Evolutionary conservation across 257 asterid genomes (phyloP).

Genomic region (Pogostemon cablin): DNA sequence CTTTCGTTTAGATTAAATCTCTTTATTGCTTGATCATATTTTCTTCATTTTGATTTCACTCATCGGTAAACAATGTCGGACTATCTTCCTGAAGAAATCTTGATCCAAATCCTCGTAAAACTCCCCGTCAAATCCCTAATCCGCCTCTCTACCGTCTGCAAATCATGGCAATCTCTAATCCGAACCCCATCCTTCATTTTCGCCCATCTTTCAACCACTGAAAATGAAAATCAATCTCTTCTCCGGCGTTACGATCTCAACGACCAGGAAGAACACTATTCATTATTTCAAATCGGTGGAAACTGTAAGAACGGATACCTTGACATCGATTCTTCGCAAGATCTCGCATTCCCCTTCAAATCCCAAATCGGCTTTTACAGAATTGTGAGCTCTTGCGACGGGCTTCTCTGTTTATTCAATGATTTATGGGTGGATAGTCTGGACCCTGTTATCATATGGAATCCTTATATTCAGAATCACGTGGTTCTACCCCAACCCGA

Average conservation of each 20-base stretch:
- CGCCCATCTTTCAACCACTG: conserved; percentile 39
- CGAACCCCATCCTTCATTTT: conserved; percentile 43
- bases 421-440: conserved; percentile 37
- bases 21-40: no score
- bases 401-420: conserved; percentile 55
- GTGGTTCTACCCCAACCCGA: conserved; percentile 41
- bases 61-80: no score
- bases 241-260: conserved; percentile 43
- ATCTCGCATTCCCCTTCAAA: conserved; percentile 43
- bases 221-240: conserved; percentile 25
- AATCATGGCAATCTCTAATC: conserved; percentile 53
- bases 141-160: conserved; percentile 51
- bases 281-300: conserved; percentile 18
- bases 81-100: conserved; percentile 50
- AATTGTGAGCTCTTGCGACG: conserved; percentile 58
- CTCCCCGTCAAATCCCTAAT: conserved; percentile 53
- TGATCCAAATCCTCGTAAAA: conserved; percentile 45
- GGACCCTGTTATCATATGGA: conserved; percentile 52
- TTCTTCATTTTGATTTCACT: no score
- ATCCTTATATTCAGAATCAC: conserved; percentile 52
- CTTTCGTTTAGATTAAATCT: no score
- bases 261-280: conserved; percentile 43
- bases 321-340: conserved; percentile 22
- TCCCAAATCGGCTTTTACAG: conserved; percentile 46
- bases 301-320: no score